Percentiles rank a stretch among this genome's conserved stretches.
Evolutionary conservation across 164 flowering plant species (phyloP).

Genomic region (Malania oleifera): DNA sequence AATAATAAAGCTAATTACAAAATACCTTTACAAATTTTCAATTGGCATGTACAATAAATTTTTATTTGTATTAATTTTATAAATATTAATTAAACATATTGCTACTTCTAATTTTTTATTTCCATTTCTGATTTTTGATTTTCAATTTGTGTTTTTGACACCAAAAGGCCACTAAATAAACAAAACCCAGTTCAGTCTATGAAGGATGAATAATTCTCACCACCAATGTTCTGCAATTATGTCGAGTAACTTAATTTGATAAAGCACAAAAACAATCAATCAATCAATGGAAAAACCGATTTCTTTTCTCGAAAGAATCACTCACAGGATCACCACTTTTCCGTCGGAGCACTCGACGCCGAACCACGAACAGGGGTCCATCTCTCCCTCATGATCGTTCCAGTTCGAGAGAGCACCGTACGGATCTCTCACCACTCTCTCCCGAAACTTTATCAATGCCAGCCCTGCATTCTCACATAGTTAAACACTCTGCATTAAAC

Average conservation of each 20-base stretch:
- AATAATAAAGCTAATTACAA: too few species aligned
- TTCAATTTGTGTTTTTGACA: too few species aligned
- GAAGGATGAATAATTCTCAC: too few species aligned
- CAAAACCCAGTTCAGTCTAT: too few species aligned
- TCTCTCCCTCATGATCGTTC: conserved; percentile 17
- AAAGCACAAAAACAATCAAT: background rate
- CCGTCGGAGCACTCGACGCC: conserved; percentile 54
- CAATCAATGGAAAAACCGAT: background rate
- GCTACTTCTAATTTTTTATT: too few species aligned
- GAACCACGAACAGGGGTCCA: conserved; percentile 50
- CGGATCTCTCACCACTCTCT: conserved; percentile 42
- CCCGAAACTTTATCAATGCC: conserved; percentile 44
- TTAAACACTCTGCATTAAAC: background rate
- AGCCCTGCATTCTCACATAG: conserved; percentile 27
- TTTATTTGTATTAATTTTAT: too few species aligned
- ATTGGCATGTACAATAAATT: too few species aligned
- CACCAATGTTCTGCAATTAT: too few species aligned
- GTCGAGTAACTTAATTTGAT: background rate
- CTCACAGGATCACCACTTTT: conserved; percentile 44
- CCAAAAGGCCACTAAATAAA: too few species aligned
- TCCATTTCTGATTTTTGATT: too few species aligned
- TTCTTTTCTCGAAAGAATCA: conserved; percentile 7
- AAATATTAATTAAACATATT: too few species aligned
- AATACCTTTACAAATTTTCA: too few species aligned
- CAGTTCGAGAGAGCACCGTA: background rate